phyloP scores from a whole-genome alignment of 140 eudicot species.

The Anethum foeniculum region DNA sequence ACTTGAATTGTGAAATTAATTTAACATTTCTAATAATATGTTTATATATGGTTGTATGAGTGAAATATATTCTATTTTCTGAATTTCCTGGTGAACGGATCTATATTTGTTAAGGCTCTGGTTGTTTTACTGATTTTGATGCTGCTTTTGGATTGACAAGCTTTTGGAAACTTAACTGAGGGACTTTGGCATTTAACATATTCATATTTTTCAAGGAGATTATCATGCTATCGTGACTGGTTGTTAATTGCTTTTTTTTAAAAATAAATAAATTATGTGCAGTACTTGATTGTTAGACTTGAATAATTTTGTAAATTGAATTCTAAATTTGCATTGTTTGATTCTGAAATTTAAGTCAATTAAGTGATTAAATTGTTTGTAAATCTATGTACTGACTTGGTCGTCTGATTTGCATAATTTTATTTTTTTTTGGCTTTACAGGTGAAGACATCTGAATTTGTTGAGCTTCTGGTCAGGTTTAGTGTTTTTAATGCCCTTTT shows the following conservation, averaged over 20 bases:
- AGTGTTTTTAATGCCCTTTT: neutral
- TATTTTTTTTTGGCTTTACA: neutral
- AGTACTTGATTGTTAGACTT: neutral
- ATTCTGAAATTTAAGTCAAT: neutral
- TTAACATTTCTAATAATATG: neutral
- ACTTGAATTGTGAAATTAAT: neutral
- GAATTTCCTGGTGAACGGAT: constrained; percentile 1
- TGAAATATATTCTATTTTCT: neutral
- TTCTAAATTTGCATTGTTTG: neutral
- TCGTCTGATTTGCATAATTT: neutral
- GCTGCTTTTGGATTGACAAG: neutral
- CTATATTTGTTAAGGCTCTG: neutral
- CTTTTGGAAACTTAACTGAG: constrained; percentile 35
- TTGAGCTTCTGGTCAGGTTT: neutral
- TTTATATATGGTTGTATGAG: neutral
- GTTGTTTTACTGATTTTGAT: neutral
- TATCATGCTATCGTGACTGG: neutral
- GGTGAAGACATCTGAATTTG: constrained; percentile 12
- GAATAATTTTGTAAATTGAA: neutral
- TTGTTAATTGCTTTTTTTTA: neutral
- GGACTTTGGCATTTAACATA: constrained; percentile 14
- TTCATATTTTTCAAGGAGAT: neutral
- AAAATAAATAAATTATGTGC: neutral
- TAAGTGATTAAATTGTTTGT: neutral
- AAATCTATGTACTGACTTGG: neutral